phyloP scores from a whole-genome alignment of 2,329 filamentous ascomycete species.

The Colletotrichum cuscutae region DNA sequence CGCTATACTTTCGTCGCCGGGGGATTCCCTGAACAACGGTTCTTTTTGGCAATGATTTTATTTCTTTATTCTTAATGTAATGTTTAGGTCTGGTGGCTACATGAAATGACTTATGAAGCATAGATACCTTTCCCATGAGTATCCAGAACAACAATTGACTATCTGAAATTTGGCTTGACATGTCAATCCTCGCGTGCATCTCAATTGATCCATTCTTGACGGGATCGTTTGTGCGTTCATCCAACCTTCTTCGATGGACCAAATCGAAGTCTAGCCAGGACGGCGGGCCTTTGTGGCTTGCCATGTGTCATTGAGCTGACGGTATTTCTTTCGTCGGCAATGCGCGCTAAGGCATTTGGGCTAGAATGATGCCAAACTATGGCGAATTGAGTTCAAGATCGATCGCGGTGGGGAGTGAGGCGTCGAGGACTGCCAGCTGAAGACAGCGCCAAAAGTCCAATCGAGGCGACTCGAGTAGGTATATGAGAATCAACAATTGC shows the following conservation, averaged over 20 bases:
- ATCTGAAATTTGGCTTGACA: not conserved
- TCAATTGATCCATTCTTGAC: not conserved
- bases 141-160: not conserved
- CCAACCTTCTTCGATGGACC: not conserved
- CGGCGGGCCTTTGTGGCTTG: not conserved
- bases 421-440: not conserved
- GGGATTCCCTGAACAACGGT: not conserved
- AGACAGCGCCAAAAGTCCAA: not conserved
- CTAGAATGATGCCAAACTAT: not conserved
- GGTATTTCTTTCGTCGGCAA: not conserved
- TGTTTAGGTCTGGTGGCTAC: slow-evolving; percentile 30
- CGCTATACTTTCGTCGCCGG: not conserved
- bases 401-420: not conserved
- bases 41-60: not conserved
- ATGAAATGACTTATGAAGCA: slow-evolving; percentile 28
- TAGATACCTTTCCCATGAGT: slow-evolving; percentile 19
- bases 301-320: not conserved
- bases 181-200: not conserved
- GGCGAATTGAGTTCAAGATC: not conserved
- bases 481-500: too few species aligned
- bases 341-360: not conserved
- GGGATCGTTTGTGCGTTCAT: not conserved
- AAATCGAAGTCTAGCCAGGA: not conserved
- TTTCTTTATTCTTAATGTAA: slow-evolving; percentile 28
- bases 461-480: not conserved